These are phyloP conservation scores for Vaccinium vitisidaea DNA, from an alignment of 148 eudicot species.

Conservation along the genomic window DNA sequence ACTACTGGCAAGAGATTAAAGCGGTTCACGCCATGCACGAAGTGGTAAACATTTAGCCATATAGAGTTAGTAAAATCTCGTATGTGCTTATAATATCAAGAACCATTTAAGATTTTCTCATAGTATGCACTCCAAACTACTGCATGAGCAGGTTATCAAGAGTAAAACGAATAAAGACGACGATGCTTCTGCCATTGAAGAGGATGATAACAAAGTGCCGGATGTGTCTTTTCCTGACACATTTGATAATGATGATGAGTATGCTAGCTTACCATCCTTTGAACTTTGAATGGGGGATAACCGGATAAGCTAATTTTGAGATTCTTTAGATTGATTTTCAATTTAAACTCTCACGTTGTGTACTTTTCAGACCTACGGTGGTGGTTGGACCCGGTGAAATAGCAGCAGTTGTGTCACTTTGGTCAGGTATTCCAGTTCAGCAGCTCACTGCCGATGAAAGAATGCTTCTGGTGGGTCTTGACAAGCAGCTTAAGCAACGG, in stretches of 20 bases:
- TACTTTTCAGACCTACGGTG: slow-evolving; percentile 27
- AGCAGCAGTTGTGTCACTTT: slow-evolving; percentile 54
- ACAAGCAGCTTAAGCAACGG: slow-evolving; percentile 47
- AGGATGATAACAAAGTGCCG: slow-evolving; percentile 21
- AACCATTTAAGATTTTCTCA: slow-evolving; percentile 17
- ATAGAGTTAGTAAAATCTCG: not conserved
- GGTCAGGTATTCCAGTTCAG: slow-evolving; percentile 65
- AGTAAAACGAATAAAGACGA: slow-evolving; percentile 26
- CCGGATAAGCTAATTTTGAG: not conserved
- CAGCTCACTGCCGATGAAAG: slow-evolving; percentile 54
- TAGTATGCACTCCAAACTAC: slow-evolving; percentile 5
- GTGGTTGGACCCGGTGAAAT: slow-evolving; percentile 55
- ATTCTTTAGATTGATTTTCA: not conserved
- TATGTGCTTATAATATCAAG: not conserved
- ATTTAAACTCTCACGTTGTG: not conserved
- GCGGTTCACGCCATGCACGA: slow-evolving; percentile 52
- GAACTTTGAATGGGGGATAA: not conserved
- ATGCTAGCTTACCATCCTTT: slow-evolving; percentile 31
- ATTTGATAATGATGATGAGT: slow-evolving; percentile 37
- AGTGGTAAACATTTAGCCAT: slow-evolving; percentile 27
- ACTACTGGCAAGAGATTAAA: slow-evolving; percentile 61
- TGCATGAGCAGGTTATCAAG: slow-evolving; percentile 26
- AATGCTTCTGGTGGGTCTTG: slow-evolving; percentile 47
- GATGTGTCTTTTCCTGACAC: slow-evolving; percentile 25
- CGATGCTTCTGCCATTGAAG: slow-evolving; percentile 19